phyloP scores from a whole-genome alignment of 2,329 filamentous ascomycete species.

The Microdochium bolleyi region DNA sequence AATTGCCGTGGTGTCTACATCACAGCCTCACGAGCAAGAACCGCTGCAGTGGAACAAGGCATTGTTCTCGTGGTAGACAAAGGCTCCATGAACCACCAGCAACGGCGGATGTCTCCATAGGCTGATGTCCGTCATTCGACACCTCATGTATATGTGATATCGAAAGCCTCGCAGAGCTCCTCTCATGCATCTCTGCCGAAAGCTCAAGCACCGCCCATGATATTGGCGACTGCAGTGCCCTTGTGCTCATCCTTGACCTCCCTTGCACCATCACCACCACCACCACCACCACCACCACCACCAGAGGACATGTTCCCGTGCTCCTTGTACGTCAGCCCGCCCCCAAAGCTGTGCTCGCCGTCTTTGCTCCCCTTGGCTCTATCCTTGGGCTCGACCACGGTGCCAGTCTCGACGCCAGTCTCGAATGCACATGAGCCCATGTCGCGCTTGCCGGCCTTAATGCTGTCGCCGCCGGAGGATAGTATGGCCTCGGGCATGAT shows the following conservation, averaged over 20 bases:
- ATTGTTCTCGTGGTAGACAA: too few relatives aligned
- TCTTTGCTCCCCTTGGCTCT: constrained; percentile 31
- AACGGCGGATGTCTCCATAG: too few relatives aligned
- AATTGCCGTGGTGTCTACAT: too few relatives aligned
- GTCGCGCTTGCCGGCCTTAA: constrained; percentile 31
- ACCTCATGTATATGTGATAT: too few relatives aligned
- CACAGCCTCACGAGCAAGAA: too few relatives aligned
- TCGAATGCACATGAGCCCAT: constrained; percentile 66
- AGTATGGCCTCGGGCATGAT: constrained; percentile 49
- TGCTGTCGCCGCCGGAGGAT: background rate
- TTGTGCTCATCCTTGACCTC: background rate
- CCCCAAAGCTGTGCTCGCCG: constrained; percentile 40
- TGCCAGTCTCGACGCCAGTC: constrained; percentile 34
- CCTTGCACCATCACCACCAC: background rate
- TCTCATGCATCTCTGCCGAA: too few relatives aligned
- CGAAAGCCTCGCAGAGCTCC: too few relatives aligned
- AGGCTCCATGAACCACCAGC: too few relatives aligned
- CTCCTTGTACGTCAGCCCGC: constrained; percentile 40
- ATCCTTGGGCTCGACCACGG: constrained; percentile 17
- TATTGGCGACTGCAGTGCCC: background rate
- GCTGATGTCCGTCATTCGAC: too few relatives aligned
- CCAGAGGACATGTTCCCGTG: background rate
- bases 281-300: background rate
- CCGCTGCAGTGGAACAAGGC: too few relatives aligned
- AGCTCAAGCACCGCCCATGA: background rate